Evolutionary conservation across 176 grass and related monocot genomes (phyloP).

Genomic region (Puccinellia tenuiflora): DNA sequence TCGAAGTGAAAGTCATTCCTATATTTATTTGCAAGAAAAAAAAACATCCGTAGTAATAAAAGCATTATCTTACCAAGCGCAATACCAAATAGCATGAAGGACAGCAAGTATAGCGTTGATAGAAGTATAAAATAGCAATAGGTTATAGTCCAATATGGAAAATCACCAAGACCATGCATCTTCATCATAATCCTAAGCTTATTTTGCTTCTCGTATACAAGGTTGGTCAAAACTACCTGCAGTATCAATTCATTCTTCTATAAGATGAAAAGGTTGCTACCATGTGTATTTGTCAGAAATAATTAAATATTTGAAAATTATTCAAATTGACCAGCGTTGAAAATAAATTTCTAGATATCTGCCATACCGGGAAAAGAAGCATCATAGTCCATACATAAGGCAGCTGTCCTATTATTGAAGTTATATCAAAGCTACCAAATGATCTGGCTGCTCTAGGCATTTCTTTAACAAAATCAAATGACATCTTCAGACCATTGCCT

Average conservation of each 20-base stretch:
- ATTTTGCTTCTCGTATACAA: constrained; percentile 77
- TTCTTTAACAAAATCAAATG: constrained; percentile 51
- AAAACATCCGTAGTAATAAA: not conserved
- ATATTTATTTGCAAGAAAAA: constrained; percentile 8
- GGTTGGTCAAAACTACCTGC: constrained; percentile 63
- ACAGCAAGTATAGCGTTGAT: constrained; percentile 57
- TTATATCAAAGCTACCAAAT: not conserved
- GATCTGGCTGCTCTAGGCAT: constrained; percentile 32
- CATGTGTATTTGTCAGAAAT: not conserved
- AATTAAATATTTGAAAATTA: not conserved
- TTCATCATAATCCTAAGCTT: constrained; percentile 89
- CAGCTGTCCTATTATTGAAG: constrained; percentile 28
- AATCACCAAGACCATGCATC: constrained; percentile 81
- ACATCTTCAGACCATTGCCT: constrained; percentile 30
- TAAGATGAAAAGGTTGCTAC: not conserved
- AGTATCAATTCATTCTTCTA: constrained; percentile 7
- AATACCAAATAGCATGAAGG: constrained; percentile 72
- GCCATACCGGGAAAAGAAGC: constrained; percentile 57
- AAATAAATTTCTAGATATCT: not conserved
- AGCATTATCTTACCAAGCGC: constrained; percentile 41
- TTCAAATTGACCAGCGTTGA: not conserved
- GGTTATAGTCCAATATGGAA: constrained; percentile 79
- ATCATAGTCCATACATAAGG: constrained; percentile 47
- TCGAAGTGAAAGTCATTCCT: not conserved
- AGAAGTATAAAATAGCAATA: constrained; percentile 77